Percentiles rank a stretch among this genome's conserved stretches.
These are phyloP conservation scores for Venturia aucupariae DNA, from an alignment of 2,329 filamentous ascomycete genomes.

Conservation along the genomic window DNA sequence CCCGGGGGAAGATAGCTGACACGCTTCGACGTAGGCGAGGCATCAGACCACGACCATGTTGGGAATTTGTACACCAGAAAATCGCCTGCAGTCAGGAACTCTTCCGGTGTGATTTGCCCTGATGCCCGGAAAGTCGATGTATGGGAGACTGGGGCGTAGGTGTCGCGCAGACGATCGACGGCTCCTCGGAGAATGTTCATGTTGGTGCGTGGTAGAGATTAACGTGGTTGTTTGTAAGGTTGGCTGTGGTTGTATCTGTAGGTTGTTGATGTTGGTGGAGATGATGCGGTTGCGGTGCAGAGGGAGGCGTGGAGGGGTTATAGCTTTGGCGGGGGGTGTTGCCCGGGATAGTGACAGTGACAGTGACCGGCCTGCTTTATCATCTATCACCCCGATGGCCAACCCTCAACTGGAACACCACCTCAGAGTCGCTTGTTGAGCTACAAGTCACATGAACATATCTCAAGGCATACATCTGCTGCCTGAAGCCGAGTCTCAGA, in stretches of 20 bases:
- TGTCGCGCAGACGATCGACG: constrained; percentile 10
- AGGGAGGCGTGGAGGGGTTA: background rate
- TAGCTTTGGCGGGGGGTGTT: background rate
- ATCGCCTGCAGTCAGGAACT: constrained; percentile 91
- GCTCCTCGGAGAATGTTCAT: constrained; percentile 11
- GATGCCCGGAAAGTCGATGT: constrained; percentile 90
- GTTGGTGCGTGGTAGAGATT: background rate
- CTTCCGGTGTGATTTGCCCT: constrained; percentile 92
- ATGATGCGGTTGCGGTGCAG: background rate
- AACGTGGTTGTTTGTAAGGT: background rate
- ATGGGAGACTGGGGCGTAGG: constrained; percentile 61
- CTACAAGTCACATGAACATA: too few relatives aligned
- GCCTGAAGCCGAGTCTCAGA: too few relatives aligned
- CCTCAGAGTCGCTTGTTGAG: too few relatives aligned
- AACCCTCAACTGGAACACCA: too few relatives aligned
- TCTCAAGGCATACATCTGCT: too few relatives aligned
- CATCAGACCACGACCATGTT: constrained; percentile 93
- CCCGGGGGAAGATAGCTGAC: constrained; percentile 72
- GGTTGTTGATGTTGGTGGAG: background rate
- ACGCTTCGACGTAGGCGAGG: constrained; percentile 69
- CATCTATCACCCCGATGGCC: background rate
- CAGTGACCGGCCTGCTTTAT: background rate
- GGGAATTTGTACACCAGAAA: constrained; percentile 99
- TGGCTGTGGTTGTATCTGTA: background rate
- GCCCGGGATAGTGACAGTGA: background rate